Conservation (phyloP, 1,284 basidiomycete species). For the Tylopilus sp. region DNA sequence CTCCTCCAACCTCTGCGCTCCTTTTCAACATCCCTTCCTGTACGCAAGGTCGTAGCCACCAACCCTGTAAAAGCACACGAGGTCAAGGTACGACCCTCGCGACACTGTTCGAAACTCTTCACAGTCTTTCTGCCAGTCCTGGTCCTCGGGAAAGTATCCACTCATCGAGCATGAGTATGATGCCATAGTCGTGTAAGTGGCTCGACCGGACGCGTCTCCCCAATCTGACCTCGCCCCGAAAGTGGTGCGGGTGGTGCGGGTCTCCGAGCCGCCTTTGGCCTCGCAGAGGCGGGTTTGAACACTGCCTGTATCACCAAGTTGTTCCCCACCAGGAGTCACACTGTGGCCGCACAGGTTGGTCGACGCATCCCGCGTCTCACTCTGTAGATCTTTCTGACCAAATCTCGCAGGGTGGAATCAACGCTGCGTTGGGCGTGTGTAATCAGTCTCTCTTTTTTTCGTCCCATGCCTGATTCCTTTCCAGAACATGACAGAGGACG, state of each 20-base stretch:
- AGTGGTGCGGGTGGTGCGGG: constrained; percentile 98
- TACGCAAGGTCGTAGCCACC: constrained; percentile 63
- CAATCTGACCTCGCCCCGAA: constrained; percentile 16
- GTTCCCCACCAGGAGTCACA: constrained; percentile 99
- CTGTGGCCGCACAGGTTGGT: constrained; percentile 90
- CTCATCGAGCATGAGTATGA: constrained; percentile 98
- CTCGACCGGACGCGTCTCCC: constrained; percentile 1
- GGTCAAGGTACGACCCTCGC: constrained; percentile 53
- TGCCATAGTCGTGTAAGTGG: constrained; percentile 90
- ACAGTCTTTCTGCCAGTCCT: constrained; percentile 44
- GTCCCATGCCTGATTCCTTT: constrained; percentile 6
- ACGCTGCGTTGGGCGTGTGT: constrained; percentile 91
- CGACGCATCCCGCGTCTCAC: not conserved
- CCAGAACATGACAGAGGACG: constrained; percentile 98
- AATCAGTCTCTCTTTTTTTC: constrained; percentile 9
- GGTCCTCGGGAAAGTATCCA: constrained; percentile 83
- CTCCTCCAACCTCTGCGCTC: constrained; percentile 48
- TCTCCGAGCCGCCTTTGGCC: constrained; percentile 96
- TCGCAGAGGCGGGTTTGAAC: constrained; percentile 97
- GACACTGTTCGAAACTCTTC: constrained; percentile 11
- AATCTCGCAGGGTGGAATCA: constrained; percentile 84
- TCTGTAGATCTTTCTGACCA: constrained; percentile 15
- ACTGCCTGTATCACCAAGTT: constrained; percentile 98
- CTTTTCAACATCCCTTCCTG: constrained; percentile 59
- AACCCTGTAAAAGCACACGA: constrained; percentile 81